These are phyloP conservation scores for Crucibulum cyathiforme DNA, from an alignment of 1,284 basidiomycete species.

Conservation along the genomic window DNA sequence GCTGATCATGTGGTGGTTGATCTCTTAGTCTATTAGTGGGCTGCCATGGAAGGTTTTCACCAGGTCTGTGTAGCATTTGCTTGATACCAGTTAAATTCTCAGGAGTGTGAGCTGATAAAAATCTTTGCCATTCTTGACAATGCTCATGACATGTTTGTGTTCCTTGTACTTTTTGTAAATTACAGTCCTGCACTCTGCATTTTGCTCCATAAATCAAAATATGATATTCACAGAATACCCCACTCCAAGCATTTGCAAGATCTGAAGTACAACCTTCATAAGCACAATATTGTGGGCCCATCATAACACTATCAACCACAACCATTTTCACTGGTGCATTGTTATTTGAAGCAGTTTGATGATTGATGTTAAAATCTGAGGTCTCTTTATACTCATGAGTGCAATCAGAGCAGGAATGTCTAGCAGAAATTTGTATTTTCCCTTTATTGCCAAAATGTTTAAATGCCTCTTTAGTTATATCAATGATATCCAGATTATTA, in stretches of 20 bases:
- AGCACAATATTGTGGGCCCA: slow-evolving; percentile 10
- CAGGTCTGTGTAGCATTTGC: slow-evolving; percentile 19
- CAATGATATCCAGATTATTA: slow-evolving; percentile 12
- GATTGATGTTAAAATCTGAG: slow-evolving; percentile 13
- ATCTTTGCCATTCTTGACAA: slow-evolving; percentile 20
- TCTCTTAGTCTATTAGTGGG: not conserved
- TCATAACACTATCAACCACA: slow-evolving; percentile 13
- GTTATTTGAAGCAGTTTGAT: slow-evolving; percentile 10
- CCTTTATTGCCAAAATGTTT: slow-evolving; percentile 11
- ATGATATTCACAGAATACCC: slow-evolving; percentile 24
- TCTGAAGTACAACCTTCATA: slow-evolving; percentile 3
- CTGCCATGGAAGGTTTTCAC: slow-evolving; percentile 21
- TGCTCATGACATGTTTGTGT: slow-evolving; percentile 28
- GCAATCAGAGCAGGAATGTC: slow-evolving; percentile 16
- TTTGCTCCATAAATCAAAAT: slow-evolving; percentile 10
- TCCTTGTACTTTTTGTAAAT: slow-evolving; percentile 5
- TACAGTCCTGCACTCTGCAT: slow-evolving; percentile 19
- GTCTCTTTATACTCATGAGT: slow-evolving; percentile 12
- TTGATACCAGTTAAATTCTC: slow-evolving; percentile 14
- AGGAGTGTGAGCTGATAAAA: slow-evolving; percentile 10
- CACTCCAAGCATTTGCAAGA: slow-evolving; percentile 18
- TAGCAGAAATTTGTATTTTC: slow-evolving; percentile 8
- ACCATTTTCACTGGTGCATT: slow-evolving; percentile 10
- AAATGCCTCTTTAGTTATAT: slow-evolving; percentile 17
- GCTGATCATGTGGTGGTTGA: slow-evolving; percentile 21